Evolutionary conservation across 1,139 yeast species (phyloP).

Genomic region (Lodderomyces pseudojiufengensis): DNA sequence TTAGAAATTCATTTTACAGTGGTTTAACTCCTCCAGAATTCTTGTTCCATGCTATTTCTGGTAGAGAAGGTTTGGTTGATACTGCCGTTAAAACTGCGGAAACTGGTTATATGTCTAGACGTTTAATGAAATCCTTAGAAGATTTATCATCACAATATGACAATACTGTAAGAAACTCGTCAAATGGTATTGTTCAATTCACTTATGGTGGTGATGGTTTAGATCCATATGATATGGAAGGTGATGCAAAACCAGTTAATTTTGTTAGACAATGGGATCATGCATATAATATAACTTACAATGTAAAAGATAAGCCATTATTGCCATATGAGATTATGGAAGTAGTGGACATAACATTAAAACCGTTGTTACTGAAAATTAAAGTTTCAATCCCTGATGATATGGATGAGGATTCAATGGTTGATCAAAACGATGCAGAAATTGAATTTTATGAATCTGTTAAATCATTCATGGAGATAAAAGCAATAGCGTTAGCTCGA

Average conservation of each 20-base stretch:
- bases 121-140: slow-evolving; percentile 96
- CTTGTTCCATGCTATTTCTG: slow-evolving; percentile 97
- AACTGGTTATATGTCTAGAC: slow-evolving; percentile 98
- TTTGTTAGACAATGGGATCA: slow-evolving; percentile 95
- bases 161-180: slow-evolving; percentile 89
- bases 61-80: slow-evolving; percentile 99
- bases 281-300: slow-evolving; percentile 68
- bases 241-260: slow-evolving; percentile 95
- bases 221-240: slow-evolving; percentile 99
- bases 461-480: slow-evolving; percentile 54
- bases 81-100: slow-evolving; percentile 99
- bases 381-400: too few species aligned
- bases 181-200: slow-evolving; percentile 95
- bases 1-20: slow-evolving; percentile 88
- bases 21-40: slow-evolving; percentile 97
- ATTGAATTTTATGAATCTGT: slow-evolving; percentile 76
- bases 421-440: slow-evolving; percentile 84
- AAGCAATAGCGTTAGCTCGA: slow-evolving; percentile 54
- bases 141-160: slow-evolving; percentile 94
- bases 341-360: slow-evolving; percentile 51
- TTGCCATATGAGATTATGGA: slow-evolving; percentile 68
- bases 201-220: slow-evolving; percentile 98
- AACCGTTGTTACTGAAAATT: too few species aligned
- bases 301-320: slow-evolving; percentile 52
- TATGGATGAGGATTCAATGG: slow-evolving; percentile 64